Conservation (phyloP, 305 asterid genomes). For the Plantago lanceolata region DNA sequence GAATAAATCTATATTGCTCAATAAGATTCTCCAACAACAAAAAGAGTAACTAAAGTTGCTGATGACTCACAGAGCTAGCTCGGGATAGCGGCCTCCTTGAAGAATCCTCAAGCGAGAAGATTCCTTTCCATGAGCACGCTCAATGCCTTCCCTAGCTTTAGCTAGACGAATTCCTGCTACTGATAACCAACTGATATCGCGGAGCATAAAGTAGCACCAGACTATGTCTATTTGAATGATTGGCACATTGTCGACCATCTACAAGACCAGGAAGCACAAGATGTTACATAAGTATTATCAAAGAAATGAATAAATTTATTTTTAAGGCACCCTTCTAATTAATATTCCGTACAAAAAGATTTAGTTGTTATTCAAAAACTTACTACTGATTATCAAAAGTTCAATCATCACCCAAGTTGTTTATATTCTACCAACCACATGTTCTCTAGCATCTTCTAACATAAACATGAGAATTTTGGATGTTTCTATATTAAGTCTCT, state of each 20-base stretch:
- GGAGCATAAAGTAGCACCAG: conserved; percentile 95
- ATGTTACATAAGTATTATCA: not conserved
- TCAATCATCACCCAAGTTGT: not conserved
- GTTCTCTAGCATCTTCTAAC: not conserved
- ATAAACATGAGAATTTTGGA: too few species aligned
- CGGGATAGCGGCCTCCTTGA: conserved; percentile 81
- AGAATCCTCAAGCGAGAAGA: conserved; percentile 74
- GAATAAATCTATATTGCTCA: not conserved
- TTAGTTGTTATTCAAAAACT: too few species aligned
- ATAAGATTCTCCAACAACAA: conserved; percentile 8
- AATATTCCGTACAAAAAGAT: not conserved
- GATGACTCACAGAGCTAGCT: conserved; percentile 72
- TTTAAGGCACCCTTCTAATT: not conserved
- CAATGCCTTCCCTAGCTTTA: conserved; percentile 83
- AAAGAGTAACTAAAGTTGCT: conserved; percentile 15
- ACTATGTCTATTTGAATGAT: conserved; percentile 95
- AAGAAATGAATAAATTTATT: too few species aligned
- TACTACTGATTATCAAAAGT: not conserved
- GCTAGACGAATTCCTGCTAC: conserved; percentile 82
- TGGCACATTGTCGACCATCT: conserved; percentile 90
- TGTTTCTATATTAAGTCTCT: not conserved
- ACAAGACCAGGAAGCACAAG: conserved; percentile 25
- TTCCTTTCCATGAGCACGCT: conserved; percentile 92
- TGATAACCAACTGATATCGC: conserved; percentile 83
- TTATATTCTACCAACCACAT: not conserved